phyloP scores from a whole-genome alignment of 2,329 filamentous ascomycete species.

The Talaromyces sp. region DNA sequence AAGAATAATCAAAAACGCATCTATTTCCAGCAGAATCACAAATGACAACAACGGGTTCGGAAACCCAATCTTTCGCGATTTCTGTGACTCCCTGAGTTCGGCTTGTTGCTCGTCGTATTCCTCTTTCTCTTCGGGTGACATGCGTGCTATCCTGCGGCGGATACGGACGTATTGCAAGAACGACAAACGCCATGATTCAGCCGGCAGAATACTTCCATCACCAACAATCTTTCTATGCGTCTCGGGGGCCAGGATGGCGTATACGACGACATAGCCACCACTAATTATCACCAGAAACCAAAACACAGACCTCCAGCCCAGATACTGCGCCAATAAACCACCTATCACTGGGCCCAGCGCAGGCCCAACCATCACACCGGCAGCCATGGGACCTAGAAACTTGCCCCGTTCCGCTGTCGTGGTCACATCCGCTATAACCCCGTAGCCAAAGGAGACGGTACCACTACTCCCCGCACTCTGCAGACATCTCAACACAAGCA shows the following conservation, averaged over 20 bases:
- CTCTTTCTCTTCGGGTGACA: background rate
- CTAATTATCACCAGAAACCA: conserved; percentile 63
- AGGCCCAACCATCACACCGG: conserved; percentile 52
- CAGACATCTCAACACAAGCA: conserved; percentile 60
- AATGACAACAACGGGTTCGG: conserved; percentile 36
- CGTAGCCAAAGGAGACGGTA: conserved; percentile 67
- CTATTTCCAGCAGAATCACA: conserved; percentile 32
- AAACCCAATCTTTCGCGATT: conserved; percentile 21
- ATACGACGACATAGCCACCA: conserved; percentile 51
- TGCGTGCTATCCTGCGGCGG: conserved; percentile 7
- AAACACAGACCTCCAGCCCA: conserved; percentile 67
- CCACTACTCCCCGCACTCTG: conserved; percentile 65
- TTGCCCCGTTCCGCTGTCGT: conserved; percentile 67
- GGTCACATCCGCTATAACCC: conserved; percentile 69
- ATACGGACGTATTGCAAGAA: conserved; percentile 25
- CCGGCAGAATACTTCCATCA: conserved; percentile 30
- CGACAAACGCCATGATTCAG: conserved; percentile 20
- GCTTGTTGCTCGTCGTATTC: conserved; percentile 6
- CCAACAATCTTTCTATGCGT: conserved; percentile 41
- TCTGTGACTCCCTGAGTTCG: conserved; percentile 11
- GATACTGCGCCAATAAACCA: conserved; percentile 60
- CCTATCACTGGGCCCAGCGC: conserved; percentile 61
- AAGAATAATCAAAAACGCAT: conserved; percentile 31
- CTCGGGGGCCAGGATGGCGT: conserved; percentile 55
- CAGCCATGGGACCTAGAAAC: conserved; percentile 67